Conservation (phyloP, 208 protist species). For the Crithidia bombi region DNA sequence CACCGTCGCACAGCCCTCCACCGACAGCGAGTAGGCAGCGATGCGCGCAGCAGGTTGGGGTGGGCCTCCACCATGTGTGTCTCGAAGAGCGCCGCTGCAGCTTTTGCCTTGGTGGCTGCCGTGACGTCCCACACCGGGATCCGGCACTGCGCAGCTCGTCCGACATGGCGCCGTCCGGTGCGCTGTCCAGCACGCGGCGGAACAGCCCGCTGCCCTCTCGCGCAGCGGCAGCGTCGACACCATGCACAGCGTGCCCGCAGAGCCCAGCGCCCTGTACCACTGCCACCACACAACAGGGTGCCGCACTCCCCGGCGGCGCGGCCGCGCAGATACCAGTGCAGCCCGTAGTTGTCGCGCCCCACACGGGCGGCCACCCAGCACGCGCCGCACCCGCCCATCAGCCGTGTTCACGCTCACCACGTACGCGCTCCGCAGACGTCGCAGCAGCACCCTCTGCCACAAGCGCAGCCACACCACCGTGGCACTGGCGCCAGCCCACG, state of each 20-base stretch:
- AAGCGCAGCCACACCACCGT: background rate
- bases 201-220: slow-evolving; percentile 1
- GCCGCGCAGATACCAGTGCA: slow-evolving; percentile 2
- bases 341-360: slow-evolving; percentile 9
- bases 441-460: background rate
- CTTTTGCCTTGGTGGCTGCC: background rate
- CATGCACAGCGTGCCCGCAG: slow-evolving; percentile 8
- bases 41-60: slow-evolving; percentile 25
- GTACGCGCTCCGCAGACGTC: slow-evolving; percentile 3
- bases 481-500: background rate
- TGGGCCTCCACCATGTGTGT: background rate
- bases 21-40: slow-evolving; percentile 7
- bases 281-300: background rate
- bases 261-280: slow-evolving; percentile 5
- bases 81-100: background rate
- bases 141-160: slow-evolving; percentile 15
- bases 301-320: background rate
- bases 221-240: slow-evolving; percentile 16
- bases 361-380: slow-evolving; percentile 1
- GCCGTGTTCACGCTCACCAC: slow-evolving; percentile 12
- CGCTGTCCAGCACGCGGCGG: background rate
- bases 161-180: slow-evolving; percentile 7
- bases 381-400: slow-evolving; percentile 2
- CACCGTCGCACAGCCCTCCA: slow-evolving; percentile 21
- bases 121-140: slow-evolving; percentile 5